phyloP scores from a whole-genome alignment of 768 basidiomycete species.

The Postia placenta region DNA sequence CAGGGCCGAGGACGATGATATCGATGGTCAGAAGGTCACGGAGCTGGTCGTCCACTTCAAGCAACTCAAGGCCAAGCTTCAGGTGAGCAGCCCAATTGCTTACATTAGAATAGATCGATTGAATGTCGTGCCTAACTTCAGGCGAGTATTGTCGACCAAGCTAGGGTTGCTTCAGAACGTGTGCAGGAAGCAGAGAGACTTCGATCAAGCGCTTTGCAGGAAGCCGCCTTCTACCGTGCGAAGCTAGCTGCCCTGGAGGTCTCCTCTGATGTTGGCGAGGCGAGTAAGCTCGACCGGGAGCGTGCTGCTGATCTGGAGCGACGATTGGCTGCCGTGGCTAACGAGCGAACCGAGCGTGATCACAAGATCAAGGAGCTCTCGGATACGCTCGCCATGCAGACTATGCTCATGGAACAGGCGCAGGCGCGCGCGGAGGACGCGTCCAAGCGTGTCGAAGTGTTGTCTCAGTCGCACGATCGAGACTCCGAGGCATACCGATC shows the following conservation, averaged over 20 bases:
- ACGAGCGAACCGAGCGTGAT: constrained; percentile 61
- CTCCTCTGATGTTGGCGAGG: constrained; percentile 50
- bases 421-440: constrained; percentile 75
- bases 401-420: constrained; percentile 71
- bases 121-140: constrained; percentile 21
- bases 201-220: constrained; percentile 77
- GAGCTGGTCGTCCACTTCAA: constrained; percentile 82
- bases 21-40: constrained; percentile 47
- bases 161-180: constrained; percentile 68
- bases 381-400: constrained; percentile 71
- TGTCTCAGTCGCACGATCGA: constrained; percentile 64
- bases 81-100: constrained; percentile 46
- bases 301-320: constrained; percentile 71
- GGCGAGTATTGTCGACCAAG: constrained; percentile 73
- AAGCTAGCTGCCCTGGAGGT: constrained; percentile 86
- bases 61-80: constrained; percentile 79
- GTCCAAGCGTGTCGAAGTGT: constrained; percentile 64
- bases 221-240: constrained; percentile 93
- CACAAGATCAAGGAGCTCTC: constrained; percentile 65
- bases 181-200: constrained; percentile 75
- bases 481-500: constrained; percentile 60
- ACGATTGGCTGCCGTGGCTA: constrained; percentile 53
- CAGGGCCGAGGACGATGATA: constrained; percentile 31
- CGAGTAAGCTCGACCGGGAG: constrained; percentile 69
- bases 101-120: neutral